Evolutionary conservation across 805 yeast species (phyloP).

Genomic region (Candida easanensis): DNA sequence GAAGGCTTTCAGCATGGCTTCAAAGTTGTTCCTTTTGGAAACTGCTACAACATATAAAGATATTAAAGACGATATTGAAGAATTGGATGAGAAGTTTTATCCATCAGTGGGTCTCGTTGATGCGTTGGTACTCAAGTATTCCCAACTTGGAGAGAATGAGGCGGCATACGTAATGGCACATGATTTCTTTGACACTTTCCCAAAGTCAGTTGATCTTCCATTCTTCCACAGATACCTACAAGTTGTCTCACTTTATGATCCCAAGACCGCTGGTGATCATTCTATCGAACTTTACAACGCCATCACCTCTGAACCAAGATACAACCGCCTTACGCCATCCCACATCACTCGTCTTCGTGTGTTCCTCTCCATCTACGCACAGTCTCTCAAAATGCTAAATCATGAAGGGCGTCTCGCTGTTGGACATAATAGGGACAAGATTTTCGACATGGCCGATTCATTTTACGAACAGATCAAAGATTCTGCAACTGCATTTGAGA

Average conservation of each 20-base stretch:
- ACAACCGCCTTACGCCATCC: conserved; percentile 8
- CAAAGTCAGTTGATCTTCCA: conserved; percentile 17
- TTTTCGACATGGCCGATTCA: conserved; percentile 19
- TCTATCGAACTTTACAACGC: conserved; percentile 19
- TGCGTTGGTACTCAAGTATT: conserved; percentile 19
- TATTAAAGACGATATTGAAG: not conserved
- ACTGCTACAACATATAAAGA: not conserved
- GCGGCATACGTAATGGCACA: conserved; percentile 13
- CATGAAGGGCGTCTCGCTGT: conserved; percentile 21
- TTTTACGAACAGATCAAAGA: conserved; percentile 10
- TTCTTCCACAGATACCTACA: conserved; percentile 21
- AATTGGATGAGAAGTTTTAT: conserved; percentile 14
- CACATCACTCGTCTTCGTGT: conserved; percentile 24
- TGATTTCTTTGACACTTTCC: conserved; percentile 11
- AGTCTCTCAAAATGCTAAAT: conserved; percentile 19
- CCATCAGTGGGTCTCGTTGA: conserved; percentile 23
- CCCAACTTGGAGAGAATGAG: conserved; percentile 15
- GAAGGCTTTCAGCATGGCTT: conserved; percentile 20
- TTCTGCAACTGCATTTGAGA: conserved; percentile 16
- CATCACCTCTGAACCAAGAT: conserved; percentile 7
- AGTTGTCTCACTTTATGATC: conserved; percentile 1
- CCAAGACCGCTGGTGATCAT: conserved; percentile 13
- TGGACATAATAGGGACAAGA: conserved; percentile 17
- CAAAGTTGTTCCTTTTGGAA: conserved; percentile 18
- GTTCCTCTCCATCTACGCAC: conserved; percentile 21